Evolutionary conservation across 306 rosid species (phyloP).

Genomic region (Hippophae rhamnoides): DNA sequence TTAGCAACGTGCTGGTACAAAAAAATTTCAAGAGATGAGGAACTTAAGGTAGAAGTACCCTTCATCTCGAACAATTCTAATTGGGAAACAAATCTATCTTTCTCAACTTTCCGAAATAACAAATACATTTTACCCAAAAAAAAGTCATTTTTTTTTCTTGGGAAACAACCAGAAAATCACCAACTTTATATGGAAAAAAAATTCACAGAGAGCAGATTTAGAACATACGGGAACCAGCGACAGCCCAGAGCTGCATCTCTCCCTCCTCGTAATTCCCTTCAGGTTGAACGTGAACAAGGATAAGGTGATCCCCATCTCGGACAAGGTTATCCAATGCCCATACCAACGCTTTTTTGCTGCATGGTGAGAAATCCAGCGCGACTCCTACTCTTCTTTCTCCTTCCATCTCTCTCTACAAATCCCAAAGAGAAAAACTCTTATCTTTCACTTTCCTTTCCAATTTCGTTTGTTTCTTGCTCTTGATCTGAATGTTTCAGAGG

Average conservation of each 20-base stretch:
- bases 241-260: slow-evolving; percentile 76
- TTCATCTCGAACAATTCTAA: too few species aligned
- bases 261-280: slow-evolving; percentile 46
- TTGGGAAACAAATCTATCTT: too few species aligned
- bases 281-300: slow-evolving; percentile 46
- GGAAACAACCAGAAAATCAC: neutral
- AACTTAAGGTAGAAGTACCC: too few species aligned
- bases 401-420: slow-evolving; percentile 16
- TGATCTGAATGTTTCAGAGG: neutral
- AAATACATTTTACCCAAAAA: neutral
- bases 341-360: slow-evolving; percentile 54
- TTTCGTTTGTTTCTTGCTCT: neutral
- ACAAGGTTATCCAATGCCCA: slow-evolving; percentile 71
- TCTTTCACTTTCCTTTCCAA: slow-evolving; percentile 13
- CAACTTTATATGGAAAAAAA: too few species aligned
- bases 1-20: too few species aligned
- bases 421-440: too few species aligned
- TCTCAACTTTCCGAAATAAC: too few species aligned
- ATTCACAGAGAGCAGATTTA: neutral
- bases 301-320: slow-evolving; percentile 60
- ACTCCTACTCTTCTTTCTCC: slow-evolving; percentile 55
- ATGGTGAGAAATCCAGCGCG: slow-evolving; percentile 81
- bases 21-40: too few species aligned
- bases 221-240: slow-evolving; percentile 65
- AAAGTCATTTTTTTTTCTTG: neutral